A percentile compares a stretch with the other conserved stretches of the same genome.
Conservation (phyloP, 768 basidiomycete genomes). For the Melanogaster broomeanus region DNA sequence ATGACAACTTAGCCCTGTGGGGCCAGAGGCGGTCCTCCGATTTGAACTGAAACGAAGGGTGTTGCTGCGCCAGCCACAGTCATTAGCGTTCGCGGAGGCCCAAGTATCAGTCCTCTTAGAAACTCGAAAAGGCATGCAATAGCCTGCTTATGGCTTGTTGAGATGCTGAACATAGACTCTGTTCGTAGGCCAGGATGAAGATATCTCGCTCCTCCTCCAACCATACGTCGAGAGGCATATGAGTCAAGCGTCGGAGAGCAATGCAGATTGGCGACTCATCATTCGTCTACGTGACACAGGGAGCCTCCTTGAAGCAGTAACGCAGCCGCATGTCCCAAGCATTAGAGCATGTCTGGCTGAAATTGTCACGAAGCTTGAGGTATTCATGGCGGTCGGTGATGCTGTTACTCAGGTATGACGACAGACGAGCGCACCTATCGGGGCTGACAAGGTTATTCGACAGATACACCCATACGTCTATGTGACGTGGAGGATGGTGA, state of each 20-base stretch:
- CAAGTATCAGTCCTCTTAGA: constrained; percentile 18
- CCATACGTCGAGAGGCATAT: constrained; percentile 5
- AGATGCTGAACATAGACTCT: neutral
- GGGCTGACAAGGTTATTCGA: neutral
- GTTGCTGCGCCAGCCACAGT: constrained; percentile 8
- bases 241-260: neutral
- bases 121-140: constrained; percentile 9
- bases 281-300: constrained; percentile 17
- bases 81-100: constrained; percentile 15
- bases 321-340: neutral
- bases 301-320: neutral
- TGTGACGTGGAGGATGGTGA: constrained; percentile 29
- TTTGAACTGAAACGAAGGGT: constrained; percentile 28
- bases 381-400: no score
- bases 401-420: no score
- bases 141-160: neutral
- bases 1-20: constrained; percentile 10
- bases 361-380: constrained; percentile 26
- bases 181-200: constrained; percentile 12
- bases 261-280: constrained; percentile 19
- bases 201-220: constrained; percentile 17
- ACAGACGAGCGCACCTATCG: neutral
- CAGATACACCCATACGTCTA: constrained; percentile 29
- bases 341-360: constrained; percentile 19
- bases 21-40: constrained; percentile 16